These are phyloP conservation scores for Penstemon davidsonii DNA, from an alignment of 257 asterid species.

Conservation along the genomic window DNA sequence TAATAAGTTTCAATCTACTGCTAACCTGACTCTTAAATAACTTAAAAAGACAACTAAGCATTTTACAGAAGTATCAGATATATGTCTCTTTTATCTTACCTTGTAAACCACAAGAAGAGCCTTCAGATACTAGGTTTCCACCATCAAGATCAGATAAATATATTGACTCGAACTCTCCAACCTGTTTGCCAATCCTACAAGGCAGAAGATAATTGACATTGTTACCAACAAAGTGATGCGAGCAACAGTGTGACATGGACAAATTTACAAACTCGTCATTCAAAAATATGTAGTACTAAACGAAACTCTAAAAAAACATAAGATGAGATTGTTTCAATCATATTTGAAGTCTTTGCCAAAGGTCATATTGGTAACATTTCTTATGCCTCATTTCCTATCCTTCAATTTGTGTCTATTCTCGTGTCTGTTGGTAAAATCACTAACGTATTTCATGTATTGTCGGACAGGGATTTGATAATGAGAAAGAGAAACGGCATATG, in stretches of 20 bases:
- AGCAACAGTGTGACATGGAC: neutral
- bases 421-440: neutral
- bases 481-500: neutral
- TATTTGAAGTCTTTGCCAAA: too few species aligned
- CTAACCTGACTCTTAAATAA: constrained; percentile 10
- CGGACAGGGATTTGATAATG: neutral
- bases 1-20: constrained; percentile 12
- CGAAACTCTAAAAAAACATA: too few species aligned
- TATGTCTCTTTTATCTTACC: constrained; percentile 38
- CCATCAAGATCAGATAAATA: constrained; percentile 65
- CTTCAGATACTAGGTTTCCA: constrained; percentile 50
- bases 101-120: constrained; percentile 57
- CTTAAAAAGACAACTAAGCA: constrained; percentile 2
- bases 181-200: constrained; percentile 72
- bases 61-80: constrained; percentile 15
- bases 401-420: neutral
- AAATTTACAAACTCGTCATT: too few species aligned
- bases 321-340: too few species aligned
- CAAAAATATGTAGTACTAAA: too few species aligned
- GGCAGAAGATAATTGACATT: constrained; percentile 14
- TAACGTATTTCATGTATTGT: neutral
- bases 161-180: constrained; percentile 68
- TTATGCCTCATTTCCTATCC: too few species aligned
- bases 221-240: neutral
- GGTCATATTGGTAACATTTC: too few species aligned